Evolutionary conservation across 2,329 filamentous ascomycete genomes (phyloP).

Genomic region (Rhytidhysteron rufulum): DNA sequence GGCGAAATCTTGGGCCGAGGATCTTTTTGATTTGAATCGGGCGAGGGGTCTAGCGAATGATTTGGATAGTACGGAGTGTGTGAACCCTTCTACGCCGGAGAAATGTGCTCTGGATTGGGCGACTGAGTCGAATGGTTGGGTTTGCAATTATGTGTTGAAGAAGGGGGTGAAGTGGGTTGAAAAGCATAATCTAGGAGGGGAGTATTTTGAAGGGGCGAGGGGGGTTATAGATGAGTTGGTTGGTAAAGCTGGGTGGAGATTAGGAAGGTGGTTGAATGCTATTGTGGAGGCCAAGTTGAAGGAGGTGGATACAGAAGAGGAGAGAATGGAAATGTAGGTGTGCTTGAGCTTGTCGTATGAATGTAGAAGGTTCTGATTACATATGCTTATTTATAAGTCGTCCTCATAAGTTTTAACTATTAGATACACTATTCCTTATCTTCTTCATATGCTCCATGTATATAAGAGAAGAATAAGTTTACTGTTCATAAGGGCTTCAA

Average conservation of each 20-base stretch:
- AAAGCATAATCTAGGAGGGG: conserved; percentile 22
- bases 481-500: too few relatives aligned
- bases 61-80: background rate
- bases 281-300: background rate
- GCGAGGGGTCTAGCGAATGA: background rate
- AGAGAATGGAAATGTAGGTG: background rate
- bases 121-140: conserved; percentile 29
- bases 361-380: too few relatives aligned
- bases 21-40: background rate
- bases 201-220: conserved; percentile 12
- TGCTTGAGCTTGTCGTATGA: too few relatives aligned
- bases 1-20: conserved; percentile 1
- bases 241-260: conserved; percentile 1
- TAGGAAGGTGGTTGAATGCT: conserved; percentile 4
- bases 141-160: conserved; percentile 32
- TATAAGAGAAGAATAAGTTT: too few relatives aligned
- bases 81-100: conserved; percentile 26
- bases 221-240: conserved; percentile 1
- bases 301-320: background rate
- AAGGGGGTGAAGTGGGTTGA: conserved; percentile 22
- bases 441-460: too few relatives aligned
- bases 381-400: too few relatives aligned
- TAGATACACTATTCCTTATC: too few relatives aligned
- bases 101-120: conserved; percentile 30
- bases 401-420: too few relatives aligned